Evolutionary conservation across 2,329 filamentous ascomycete genomes (phyloP).

Genomic region (Colletotrichum acutatum): DNA sequence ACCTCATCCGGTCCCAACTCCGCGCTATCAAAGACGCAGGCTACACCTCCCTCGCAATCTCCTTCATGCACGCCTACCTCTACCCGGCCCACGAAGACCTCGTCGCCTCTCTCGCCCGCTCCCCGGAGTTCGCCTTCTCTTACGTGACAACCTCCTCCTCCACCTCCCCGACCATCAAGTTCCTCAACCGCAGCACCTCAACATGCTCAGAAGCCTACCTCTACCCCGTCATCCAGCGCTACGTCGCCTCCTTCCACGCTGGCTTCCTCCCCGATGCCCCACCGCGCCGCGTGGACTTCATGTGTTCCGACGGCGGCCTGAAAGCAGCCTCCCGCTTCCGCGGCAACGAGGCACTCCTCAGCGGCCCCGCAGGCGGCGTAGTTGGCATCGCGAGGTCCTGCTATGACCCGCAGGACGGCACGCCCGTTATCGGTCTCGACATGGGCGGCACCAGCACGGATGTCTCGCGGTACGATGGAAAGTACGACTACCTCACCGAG

Average conservation of each 20-base stretch:
- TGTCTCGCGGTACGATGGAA: conserved; percentile 75
- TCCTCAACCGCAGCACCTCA: conserved; percentile 74
- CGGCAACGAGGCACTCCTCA: conserved; percentile 73
- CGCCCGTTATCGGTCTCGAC: conserved; percentile 62
- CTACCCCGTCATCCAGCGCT: conserved; percentile 76
- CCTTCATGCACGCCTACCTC: conserved; percentile 78
- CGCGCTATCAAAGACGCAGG: conserved; percentile 69
- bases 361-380: conserved; percentile 77
- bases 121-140: conserved; percentile 73
- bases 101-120: conserved; percentile 49
- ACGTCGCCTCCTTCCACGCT: conserved; percentile 72
- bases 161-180: conserved; percentile 78
- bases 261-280: conserved; percentile 66
- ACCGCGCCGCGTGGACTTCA: conserved; percentile 72
- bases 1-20: conserved; percentile 64
- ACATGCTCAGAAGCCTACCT: conserved; percentile 79
- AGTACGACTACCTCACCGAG: conserved; percentile 79
- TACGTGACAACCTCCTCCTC: conserved; percentile 75
- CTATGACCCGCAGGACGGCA: conserved; percentile 73
- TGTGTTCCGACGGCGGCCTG: conserved; percentile 65
- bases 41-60: conserved; percentile 64
- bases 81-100: conserved; percentile 65
- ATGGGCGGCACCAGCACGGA: conserved; percentile 77
- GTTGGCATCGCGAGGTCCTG: conserved; percentile 77
- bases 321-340: conserved; percentile 67